Conservation (phyloP, 2,329 filamentous ascomycete species). For the Akanthomyces dipterigenus region DNA sequence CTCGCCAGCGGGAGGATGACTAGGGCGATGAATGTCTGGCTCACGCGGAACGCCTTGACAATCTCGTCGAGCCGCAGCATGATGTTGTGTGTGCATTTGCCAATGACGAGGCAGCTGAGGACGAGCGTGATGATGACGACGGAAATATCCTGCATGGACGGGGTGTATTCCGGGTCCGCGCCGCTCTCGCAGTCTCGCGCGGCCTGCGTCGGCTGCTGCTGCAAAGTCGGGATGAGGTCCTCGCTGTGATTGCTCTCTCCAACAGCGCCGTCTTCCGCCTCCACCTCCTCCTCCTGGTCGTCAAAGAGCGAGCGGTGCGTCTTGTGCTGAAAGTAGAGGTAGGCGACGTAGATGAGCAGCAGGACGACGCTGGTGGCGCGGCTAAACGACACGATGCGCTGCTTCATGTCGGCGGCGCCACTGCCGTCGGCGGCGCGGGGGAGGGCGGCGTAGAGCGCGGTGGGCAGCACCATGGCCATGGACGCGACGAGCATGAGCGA, state of each 20-base stretch:
- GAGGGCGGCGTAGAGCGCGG: constrained; percentile 13
- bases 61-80: constrained; percentile 12
- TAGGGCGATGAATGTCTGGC: constrained; percentile 15
- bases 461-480: constrained; percentile 15
- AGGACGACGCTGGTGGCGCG: constrained; percentile 14
- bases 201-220: background rate
- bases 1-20: constrained; percentile 15
- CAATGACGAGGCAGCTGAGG: constrained; percentile 9
- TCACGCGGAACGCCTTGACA: constrained; percentile 8
- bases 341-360: constrained; percentile 12
- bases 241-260: background rate
- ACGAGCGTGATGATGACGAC: constrained; percentile 1
- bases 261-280: background rate
- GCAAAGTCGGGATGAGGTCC: background rate
- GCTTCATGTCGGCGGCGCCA: background rate
- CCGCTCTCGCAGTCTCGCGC: constrained; percentile 5
- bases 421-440: background rate
- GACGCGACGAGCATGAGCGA: constrained; percentile 16
- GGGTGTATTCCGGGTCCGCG: background rate
- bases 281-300: constrained; percentile 3
- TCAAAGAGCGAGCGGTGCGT: constrained; percentile 14
- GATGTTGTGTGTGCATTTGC: constrained; percentile 12
- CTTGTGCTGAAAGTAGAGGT: constrained; percentile 16
- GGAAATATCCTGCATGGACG: constrained; percentile 11
- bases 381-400: constrained; percentile 14